These are phyloP conservation scores for Penicillium odoratum DNA, from an alignment of 495 filamentous ascomycete genomes.

Conservation along the genomic window DNA sequence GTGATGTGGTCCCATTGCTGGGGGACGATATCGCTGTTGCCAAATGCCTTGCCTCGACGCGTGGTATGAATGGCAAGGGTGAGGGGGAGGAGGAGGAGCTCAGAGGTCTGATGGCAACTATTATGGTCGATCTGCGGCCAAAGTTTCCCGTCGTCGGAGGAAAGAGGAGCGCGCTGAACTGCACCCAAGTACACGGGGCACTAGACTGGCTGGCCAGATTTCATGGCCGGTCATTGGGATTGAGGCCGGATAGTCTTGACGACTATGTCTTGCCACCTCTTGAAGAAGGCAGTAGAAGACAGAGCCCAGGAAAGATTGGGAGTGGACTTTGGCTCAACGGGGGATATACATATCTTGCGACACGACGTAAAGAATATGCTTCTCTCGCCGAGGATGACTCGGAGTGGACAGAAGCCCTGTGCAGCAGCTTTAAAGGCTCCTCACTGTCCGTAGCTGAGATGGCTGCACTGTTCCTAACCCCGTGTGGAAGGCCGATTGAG, in stretches of 20 bases:
- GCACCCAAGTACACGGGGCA: constrained; percentile 28
- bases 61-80: constrained; percentile 15
- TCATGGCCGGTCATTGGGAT: constrained; percentile 27
- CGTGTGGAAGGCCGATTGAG: constrained; percentile 30
- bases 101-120: constrained; percentile 31
- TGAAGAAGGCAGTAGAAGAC: constrained; percentile 26
- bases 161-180: constrained; percentile 28
- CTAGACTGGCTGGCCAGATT: constrained; percentile 38
- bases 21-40: constrained; percentile 30
- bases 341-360: constrained; percentile 43
- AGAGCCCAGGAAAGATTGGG: neutral
- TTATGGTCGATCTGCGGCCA: constrained; percentile 37
- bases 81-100: constrained; percentile 26
- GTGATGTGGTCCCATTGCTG: constrained; percentile 29
- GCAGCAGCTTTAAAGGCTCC: constrained; percentile 11
- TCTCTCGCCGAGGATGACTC: constrained; percentile 31
- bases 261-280: constrained; percentile 33
- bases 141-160: constrained; percentile 30
- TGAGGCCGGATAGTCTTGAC: constrained; percentile 21
- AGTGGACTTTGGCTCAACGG: constrained; percentile 38
- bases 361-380: constrained; percentile 35
- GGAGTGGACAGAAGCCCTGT: constrained; percentile 36
- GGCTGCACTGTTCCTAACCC: constrained; percentile 30
- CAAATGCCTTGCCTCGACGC: constrained; percentile 35
- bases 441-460: constrained; percentile 32